Conservation (phyloP, 1,139 yeast genomes). For the Lodderomyces metapsilosis region DNA sequence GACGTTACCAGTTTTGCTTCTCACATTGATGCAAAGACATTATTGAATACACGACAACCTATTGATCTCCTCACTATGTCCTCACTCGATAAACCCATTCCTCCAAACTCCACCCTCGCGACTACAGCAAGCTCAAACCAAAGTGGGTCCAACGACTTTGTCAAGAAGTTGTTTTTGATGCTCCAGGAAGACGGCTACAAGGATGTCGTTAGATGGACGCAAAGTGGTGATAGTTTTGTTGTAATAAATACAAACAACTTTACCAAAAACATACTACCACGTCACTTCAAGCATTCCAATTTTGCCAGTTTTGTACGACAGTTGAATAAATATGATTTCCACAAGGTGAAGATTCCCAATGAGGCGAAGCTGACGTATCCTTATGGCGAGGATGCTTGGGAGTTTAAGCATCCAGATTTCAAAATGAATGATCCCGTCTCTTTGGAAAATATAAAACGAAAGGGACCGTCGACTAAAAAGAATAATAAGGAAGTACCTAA, state of each 20-base stretch:
- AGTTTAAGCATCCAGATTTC: constrained; percentile 89
- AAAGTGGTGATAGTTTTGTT: constrained; percentile 78
- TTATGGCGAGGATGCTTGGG: constrained; percentile 89
- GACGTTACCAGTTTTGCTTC: neutral
- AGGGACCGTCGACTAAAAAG: constrained; percentile 64
- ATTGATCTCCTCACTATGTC: neutral
- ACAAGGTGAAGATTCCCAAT: constrained; percentile 71
- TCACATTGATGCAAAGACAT: neutral
- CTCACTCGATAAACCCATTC: neutral
- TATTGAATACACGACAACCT: neutral
- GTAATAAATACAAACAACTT: constrained; percentile 88
- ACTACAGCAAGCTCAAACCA: constrained; percentile 29
- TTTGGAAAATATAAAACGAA: constrained; percentile 75
- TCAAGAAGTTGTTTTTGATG: constrained; percentile 76
- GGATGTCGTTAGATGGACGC: constrained; percentile 81
- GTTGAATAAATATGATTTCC: constrained; percentile 94
- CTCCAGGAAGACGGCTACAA: constrained; percentile 74
- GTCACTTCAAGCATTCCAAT: constrained; percentile 89
- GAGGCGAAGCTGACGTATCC: constrained; percentile 52
- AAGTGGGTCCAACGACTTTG: constrained; percentile 68
- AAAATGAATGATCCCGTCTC: constrained; percentile 66
- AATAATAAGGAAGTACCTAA: neutral
- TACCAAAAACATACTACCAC: constrained; percentile 80
- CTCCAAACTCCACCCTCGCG: constrained; percentile 12
- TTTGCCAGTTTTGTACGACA: constrained; percentile 95